These are phyloP conservation scores for Stephanodiscus triporus DNA, from an alignment of 108 stramenopile species.

Conservation along the genomic window DNA sequence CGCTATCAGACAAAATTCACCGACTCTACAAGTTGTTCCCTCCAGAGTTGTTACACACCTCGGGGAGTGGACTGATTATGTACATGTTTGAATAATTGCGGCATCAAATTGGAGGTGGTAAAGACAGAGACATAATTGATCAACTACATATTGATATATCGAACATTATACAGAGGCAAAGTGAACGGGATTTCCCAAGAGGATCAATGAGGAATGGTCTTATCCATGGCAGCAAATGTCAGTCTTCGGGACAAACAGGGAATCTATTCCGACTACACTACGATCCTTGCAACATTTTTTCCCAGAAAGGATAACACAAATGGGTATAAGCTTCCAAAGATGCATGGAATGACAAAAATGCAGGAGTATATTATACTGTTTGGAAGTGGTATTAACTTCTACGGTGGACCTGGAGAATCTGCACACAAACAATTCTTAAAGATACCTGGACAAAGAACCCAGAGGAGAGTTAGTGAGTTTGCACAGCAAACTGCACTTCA, in stretches of 20 bases:
- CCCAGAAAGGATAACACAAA: background rate
- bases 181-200: no score
- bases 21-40: background rate
- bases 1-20: background rate
- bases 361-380: background rate
- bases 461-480: no score
- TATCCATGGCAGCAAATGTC: background rate
- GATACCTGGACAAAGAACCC: no score
- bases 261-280: no score
- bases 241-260: no score
- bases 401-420: background rate
- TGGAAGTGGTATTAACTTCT: background rate
- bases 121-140: background rate
- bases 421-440: no score
- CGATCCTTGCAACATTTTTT: no score
- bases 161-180: no score
- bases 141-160: background rate
- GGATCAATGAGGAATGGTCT: no score
- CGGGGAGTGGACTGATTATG: background rate
- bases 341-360: background rate
- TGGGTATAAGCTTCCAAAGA: background rate
- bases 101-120: background rate
- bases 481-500: no score
- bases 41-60: slow-evolving; percentile 2
- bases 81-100: background rate